Evolutionary conservation across 2,329 filamentous ascomycete species (phyloP).

Genomic region (Cladophialophora psammophila): DNA sequence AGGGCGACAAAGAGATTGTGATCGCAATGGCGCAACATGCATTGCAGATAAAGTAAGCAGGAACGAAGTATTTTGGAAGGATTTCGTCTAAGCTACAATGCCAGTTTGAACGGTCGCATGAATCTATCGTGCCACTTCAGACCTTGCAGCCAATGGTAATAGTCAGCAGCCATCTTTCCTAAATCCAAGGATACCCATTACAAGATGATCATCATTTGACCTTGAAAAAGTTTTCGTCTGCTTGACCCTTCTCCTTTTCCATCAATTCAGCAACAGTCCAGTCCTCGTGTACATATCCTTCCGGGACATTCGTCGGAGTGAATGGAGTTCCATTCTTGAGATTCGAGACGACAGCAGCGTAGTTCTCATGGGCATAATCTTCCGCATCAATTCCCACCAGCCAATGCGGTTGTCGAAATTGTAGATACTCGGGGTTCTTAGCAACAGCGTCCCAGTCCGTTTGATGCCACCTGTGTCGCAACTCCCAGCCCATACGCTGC

Average conservation of each 20-base stretch:
- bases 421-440: constrained; percentile 52
- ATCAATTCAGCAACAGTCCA: constrained; percentile 53
- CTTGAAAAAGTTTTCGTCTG: constrained; percentile 1
- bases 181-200: too few relatives aligned
- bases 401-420: constrained; percentile 57
- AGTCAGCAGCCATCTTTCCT: too few relatives aligned
- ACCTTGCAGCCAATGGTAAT: too few relatives aligned
- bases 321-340: constrained; percentile 53
- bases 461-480: constrained; percentile 54
- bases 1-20: too few relatives aligned
- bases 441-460: constrained; percentile 58
- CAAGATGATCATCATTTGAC: background rate
- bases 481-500: constrained; percentile 54
- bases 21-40: too few relatives aligned
- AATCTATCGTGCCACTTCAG: too few relatives aligned
- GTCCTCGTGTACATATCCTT: constrained; percentile 51
- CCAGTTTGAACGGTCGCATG: too few relatives aligned
- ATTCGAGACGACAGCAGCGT: constrained; percentile 46
- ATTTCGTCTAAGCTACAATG: too few relatives aligned
- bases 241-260: background rate
- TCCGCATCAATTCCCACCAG: constrained; percentile 59
- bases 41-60: too few relatives aligned
- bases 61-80: too few relatives aligned
- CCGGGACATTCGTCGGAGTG: constrained; percentile 55
- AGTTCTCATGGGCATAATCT: constrained; percentile 53